Conservation (phyloP, 2,329 filamentous ascomycete species). For the Cytospora piceae region DNA sequence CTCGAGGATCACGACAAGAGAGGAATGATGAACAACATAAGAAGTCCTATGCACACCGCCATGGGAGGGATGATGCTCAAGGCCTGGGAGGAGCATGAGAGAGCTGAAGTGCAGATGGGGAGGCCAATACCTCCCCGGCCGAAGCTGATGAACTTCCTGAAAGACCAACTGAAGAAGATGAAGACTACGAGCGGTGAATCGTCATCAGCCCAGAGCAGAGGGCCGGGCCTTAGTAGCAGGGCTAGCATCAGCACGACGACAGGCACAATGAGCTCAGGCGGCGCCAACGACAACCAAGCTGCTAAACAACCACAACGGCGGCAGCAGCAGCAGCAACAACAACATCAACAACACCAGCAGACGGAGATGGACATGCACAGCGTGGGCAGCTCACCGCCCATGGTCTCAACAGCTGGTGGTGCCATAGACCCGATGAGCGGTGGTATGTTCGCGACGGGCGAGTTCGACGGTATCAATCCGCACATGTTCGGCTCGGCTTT, state of each 20-base stretch:
- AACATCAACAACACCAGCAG: conserved; percentile 14
- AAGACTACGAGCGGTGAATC: conserved; percentile 28
- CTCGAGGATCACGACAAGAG: conserved; percentile 58
- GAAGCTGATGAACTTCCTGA: conserved; percentile 51
- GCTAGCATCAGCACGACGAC: conserved; percentile 15
- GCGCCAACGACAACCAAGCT: conserved; percentile 11
- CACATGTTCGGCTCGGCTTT: conserved; percentile 38
- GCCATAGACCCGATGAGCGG: conserved; percentile 29
- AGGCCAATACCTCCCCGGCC: conserved; percentile 47
- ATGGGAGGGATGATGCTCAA: conserved; percentile 64
- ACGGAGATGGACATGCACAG: conserved; percentile 28
- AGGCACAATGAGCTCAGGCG: background rate
- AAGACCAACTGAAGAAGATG: conserved; percentile 44
- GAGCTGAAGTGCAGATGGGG: conserved; percentile 50
- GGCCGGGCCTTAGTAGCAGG: conserved; percentile 32
- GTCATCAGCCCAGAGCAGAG: conserved; percentile 19
- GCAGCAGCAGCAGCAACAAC: conserved; percentile 14
- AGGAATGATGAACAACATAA: conserved; percentile 52
- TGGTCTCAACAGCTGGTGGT: conserved; percentile 22
- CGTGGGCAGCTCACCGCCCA: conserved; percentile 26
- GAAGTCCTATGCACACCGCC: conserved; percentile 60
- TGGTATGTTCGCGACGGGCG: conserved; percentile 26
- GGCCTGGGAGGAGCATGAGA: conserved; percentile 63
- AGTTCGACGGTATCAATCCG: conserved; percentile 37
- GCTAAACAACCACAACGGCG: conserved; percentile 9